phyloP scores from a whole-genome alignment of 2,329 filamentous ascomycete species.

The Pseudogymnoascus sp. region DNA sequence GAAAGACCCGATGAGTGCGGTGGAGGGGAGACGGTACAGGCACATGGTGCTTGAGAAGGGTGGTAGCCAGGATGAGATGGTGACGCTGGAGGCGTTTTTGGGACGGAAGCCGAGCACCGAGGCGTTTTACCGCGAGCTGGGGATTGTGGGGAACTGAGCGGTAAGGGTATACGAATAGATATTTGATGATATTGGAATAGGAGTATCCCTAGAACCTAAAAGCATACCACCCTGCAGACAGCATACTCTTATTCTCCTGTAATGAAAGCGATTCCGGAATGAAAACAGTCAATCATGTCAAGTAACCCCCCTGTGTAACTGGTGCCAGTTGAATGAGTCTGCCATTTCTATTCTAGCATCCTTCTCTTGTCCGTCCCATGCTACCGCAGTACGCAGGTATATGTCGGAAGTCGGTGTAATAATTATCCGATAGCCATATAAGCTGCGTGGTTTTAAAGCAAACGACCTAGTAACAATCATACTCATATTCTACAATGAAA shows the following conservation, averaged over 20 bases:
- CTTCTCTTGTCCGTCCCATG: not conserved
- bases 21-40: constrained; percentile 66
- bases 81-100: constrained; percentile 68
- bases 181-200: not conserved
- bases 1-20: constrained; percentile 66
- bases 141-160: constrained; percentile 29
- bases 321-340: not conserved
- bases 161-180: not conserved
- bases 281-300: not conserved
- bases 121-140: constrained; percentile 72
- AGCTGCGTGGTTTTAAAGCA: not conserved
- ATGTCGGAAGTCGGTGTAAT: not conserved
- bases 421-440: not conserved
- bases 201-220: not conserved
- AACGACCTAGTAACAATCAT: not conserved
- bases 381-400: not conserved
- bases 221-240: not conserved
- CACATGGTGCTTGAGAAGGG: constrained; percentile 72
- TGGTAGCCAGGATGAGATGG: constrained; percentile 73
- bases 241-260: not conserved
- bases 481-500: not conserved
- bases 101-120: constrained; percentile 68
- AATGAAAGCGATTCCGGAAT: not conserved
- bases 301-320: not conserved
- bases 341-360: not conserved